Evolutionary conservation across 495 filamentous ascomycete genomes (phyloP).

Genomic region (Tuber umbilicatum): DNA sequence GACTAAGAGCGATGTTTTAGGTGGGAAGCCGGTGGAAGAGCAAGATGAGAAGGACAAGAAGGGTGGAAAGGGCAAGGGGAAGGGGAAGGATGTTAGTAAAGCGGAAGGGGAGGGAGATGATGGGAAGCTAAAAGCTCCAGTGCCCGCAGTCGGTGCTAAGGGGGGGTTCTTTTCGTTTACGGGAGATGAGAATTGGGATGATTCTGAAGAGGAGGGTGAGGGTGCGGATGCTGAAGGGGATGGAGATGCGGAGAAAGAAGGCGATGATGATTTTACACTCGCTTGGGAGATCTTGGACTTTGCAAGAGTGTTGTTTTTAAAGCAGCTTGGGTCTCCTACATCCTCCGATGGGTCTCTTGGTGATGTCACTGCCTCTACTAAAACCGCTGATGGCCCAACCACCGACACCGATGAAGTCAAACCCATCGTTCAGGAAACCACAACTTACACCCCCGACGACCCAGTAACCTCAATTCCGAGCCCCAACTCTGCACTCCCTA

Average conservation of each 20-base stretch:
- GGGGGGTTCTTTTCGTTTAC: slow-evolving; percentile 76
- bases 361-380: slow-evolving; percentile 6
- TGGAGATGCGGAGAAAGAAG: slow-evolving; percentile 48
- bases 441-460: slow-evolving; percentile 48
- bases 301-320: slow-evolving; percentile 69
- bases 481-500: slow-evolving; percentile 2
- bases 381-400: slow-evolving; percentile 10
- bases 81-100: slow-evolving; percentile 27
- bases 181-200: slow-evolving; percentile 87
- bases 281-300: slow-evolving; percentile 91
- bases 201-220: slow-evolving; percentile 55
- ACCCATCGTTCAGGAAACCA: slow-evolving; percentile 33
- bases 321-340: slow-evolving; percentile 47
- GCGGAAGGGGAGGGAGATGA: slow-evolving; percentile 18
- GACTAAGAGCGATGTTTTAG: slow-evolving; percentile 88
- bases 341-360: slow-evolving; percentile 1
- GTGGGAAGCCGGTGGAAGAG: slow-evolving; percentile 59
- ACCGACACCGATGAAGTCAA: slow-evolving; percentile 48
- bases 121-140: slow-evolving; percentile 14
- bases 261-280: slow-evolving; percentile 81
- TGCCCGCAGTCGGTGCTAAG: slow-evolving; percentile 36
- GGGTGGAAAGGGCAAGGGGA: slow-evolving; percentile 45
- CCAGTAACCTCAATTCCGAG: slow-evolving; percentile 41
- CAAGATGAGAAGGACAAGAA: slow-evolving; percentile 44
- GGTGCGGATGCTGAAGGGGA: slow-evolving; percentile 39